Percentiles rank a stretch among this genome's conserved stretches.
Evolutionary conservation across 495 filamentous ascomycete species (phyloP).

Genomic region (Bacidia gigantensis): DNA sequence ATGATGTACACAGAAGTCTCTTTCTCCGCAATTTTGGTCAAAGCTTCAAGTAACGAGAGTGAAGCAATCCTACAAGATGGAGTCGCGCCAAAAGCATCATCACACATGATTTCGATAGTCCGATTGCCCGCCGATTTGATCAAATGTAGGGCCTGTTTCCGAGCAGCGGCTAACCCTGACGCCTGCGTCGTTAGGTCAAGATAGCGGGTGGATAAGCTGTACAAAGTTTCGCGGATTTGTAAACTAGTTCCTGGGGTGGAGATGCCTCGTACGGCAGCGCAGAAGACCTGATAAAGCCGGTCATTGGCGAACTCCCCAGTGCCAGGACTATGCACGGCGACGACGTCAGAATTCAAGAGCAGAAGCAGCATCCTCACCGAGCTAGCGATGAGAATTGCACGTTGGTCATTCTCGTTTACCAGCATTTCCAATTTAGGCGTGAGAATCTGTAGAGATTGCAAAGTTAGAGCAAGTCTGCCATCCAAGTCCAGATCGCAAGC

Average conservation of each 20-base stretch:
- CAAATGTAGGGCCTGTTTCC: constrained; percentile 54
- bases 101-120: constrained; percentile 74
- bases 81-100: constrained; percentile 82
- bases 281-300: constrained; percentile 81
- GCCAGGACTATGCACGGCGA: constrained; percentile 30
- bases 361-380: constrained; percentile 65
- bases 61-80: constrained; percentile 69
- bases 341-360: constrained; percentile 47
- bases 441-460: constrained; percentile 72
- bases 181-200: constrained; percentile 53
- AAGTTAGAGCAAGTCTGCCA: constrained; percentile 55
- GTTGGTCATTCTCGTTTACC: constrained; percentile 45
- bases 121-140: constrained; percentile 65
- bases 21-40: constrained; percentile 50
- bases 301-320: constrained; percentile 68
- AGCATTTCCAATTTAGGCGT: constrained; percentile 71
- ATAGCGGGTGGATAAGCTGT: constrained; percentile 78
- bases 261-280: constrained; percentile 62
- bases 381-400: constrained; percentile 59
- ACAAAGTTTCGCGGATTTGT: constrained; percentile 64
- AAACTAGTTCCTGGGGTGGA: constrained; percentile 54
- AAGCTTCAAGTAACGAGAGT: constrained; percentile 57
- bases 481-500: constrained; percentile 58
- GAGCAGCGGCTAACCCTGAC: constrained; percentile 26
- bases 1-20: constrained; percentile 56